A percentile compares a stretch with the other conserved stretches of the same genome.
These are phyloP conservation scores for Cyberlindnera euphorbiae DNA, from an alignment of 805 yeast species.

Conservation along the genomic window DNA sequence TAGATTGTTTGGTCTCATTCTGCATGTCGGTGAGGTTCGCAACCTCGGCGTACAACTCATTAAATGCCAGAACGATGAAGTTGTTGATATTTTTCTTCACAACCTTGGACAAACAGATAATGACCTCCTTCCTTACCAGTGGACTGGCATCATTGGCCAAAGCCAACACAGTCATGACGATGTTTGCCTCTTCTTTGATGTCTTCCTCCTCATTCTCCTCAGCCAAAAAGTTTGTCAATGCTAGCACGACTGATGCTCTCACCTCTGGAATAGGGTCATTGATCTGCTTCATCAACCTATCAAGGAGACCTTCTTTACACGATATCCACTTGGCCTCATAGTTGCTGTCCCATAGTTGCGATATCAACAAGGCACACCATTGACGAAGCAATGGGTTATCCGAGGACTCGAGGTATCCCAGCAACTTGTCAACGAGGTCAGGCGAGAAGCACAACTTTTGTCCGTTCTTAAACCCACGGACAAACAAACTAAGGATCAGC, in stretches of 20 bases:
- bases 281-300: constrained; percentile 50
- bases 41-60: constrained; percentile 44
- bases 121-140: constrained; percentile 79
- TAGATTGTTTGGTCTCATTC: constrained; percentile 41
- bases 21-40: constrained; percentile 43
- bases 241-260: constrained; percentile 73
- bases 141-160: constrained; percentile 85
- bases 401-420: constrained; percentile 59
- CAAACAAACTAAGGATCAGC: constrained; percentile 79
- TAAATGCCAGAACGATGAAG: constrained; percentile 81
- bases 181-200: constrained; percentile 59
- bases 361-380: constrained; percentile 80
- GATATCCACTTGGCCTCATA: constrained; percentile 73
- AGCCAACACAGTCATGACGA: constrained; percentile 63
- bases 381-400: constrained; percentile 86
- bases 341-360: constrained; percentile 70
- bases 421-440: constrained; percentile 64
- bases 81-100: constrained; percentile 65
- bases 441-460: constrained; percentile 74
- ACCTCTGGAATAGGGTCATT: constrained; percentile 95
- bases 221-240: constrained; percentile 65
- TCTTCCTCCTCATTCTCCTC: constrained; percentile 40
- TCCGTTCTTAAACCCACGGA: constrained; percentile 73
- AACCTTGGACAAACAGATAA: constrained; percentile 70
- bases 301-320: constrained; percentile 57